Evolutionary conservation across 805 yeast species (phyloP).

Genomic region (Vanderwaltozyma polyspora): DNA sequence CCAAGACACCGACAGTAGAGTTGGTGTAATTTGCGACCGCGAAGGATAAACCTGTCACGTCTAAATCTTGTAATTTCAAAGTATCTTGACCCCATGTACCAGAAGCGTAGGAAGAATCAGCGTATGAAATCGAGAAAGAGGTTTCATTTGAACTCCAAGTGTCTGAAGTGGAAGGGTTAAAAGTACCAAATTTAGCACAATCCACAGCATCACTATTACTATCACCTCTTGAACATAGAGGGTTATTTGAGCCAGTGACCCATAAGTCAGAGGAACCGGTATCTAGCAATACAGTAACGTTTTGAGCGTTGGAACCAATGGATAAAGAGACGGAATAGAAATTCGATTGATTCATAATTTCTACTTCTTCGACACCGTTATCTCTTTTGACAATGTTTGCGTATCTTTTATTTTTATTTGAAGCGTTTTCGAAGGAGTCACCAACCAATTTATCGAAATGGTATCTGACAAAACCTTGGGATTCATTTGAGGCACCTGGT

Average conservation of each 20-base stretch:
- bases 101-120: slow-evolving; percentile 37
- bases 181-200: slow-evolving; percentile 32
- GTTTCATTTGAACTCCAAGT: slow-evolving; percentile 22
- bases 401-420: slow-evolving; percentile 1
- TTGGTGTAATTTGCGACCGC: slow-evolving; percentile 27
- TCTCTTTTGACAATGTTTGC: slow-evolving; percentile 14
- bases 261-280: slow-evolving; percentile 68
- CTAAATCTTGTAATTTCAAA: slow-evolving; percentile 37
- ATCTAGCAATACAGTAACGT: slow-evolving; percentile 50
- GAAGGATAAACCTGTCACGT: slow-evolving; percentile 23
- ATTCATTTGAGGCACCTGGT: no score
- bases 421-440: slow-evolving; percentile 5
- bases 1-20: slow-evolving; percentile 38
- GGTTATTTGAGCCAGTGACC: slow-evolving; percentile 39
- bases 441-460: slow-evolving; percentile 20
- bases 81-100: slow-evolving; percentile 43
- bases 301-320: slow-evolving; percentile 50
- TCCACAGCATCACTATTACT: slow-evolving; percentile 1
- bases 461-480: slow-evolving; percentile 6
- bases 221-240: slow-evolving; percentile 28
- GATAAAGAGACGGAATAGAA: slow-evolving; percentile 36
- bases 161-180: slow-evolving; percentile 14
- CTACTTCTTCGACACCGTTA: slow-evolving; percentile 26
- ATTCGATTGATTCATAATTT: slow-evolving; percentile 29
- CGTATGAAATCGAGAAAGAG: slow-evolving; percentile 36